Conservation (phyloP, 2,329 filamentous ascomycete species). For the Orbilia quercus region DNA sequence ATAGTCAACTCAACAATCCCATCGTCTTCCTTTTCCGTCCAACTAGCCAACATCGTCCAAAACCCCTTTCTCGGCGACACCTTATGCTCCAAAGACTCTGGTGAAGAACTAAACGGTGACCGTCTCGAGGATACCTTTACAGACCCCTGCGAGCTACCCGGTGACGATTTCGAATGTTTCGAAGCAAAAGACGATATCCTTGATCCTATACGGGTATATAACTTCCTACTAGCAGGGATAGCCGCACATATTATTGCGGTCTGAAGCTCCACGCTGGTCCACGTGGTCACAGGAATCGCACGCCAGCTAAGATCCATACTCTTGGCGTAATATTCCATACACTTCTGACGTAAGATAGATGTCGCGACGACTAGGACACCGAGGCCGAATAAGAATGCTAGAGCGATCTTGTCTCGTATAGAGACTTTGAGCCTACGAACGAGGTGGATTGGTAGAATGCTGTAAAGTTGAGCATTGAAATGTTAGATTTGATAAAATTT, state of each 20-base stretch:
- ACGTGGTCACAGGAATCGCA: constrained; percentile 9
- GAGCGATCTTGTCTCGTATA: neutral
- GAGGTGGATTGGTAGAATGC: constrained; percentile 4
- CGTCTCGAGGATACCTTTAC: neutral
- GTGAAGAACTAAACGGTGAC: neutral
- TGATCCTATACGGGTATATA: neutral
- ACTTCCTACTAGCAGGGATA: constrained; percentile 12
- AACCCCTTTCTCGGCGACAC: neutral
- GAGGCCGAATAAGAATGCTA: constrained; percentile 7
- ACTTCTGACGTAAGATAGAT: constrained; percentile 1
- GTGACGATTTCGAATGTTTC: neutral
- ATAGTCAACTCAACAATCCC: neutral
- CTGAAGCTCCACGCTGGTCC: constrained; percentile 11
- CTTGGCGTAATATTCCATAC: constrained; percentile 1
- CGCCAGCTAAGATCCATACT: constrained; percentile 19
- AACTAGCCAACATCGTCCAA: constrained; percentile 9
- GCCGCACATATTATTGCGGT: constrained; percentile 10
- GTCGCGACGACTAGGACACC: constrained; percentile 3
- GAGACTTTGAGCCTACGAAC: constrained; percentile 6
- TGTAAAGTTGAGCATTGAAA: neutral
- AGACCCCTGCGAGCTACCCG: neutral
- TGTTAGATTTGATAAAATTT: neutral
- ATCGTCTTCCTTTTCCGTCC: neutral
- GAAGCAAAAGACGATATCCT: neutral
- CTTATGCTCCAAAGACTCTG: neutral